Conservation (phyloP, 2,329 filamentous ascomycete genomes). For the Fusarium sp. region DNA sequence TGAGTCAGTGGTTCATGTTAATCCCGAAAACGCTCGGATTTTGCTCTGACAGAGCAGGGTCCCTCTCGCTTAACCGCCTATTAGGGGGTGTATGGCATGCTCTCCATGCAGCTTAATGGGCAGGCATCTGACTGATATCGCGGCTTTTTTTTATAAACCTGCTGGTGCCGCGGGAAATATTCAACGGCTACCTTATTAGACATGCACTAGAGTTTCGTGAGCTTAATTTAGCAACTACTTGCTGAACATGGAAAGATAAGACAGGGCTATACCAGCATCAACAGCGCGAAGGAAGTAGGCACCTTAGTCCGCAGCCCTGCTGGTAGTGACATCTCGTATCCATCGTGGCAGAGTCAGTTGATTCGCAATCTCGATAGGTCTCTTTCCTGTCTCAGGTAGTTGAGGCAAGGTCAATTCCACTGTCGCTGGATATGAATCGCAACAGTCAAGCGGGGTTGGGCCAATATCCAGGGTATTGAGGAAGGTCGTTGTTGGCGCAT, state of each 20-base stretch:
- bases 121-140: neutral
- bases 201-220: neutral
- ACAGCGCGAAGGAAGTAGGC: neutral
- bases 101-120: neutral
- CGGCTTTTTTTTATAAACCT: neutral
- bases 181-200: neutral
- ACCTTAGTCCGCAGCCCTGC: neutral
- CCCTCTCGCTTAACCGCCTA: neutral
- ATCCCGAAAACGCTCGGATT: conserved; percentile 1
- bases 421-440: neutral
- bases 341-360: neutral
- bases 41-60: neutral
- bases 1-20: conserved; percentile 28
- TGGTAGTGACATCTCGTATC: neutral
- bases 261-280: neutral
- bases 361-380: neutral
- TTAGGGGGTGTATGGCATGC: neutral
- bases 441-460: neutral
- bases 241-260: neutral
- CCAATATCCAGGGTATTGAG: neutral
- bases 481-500: neutral
- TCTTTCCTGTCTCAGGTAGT: neutral
- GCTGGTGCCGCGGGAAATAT: neutral
- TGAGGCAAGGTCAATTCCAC: neutral
- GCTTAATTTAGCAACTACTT: neutral